A percentile compares a stretch with the other conserved stretches of the same genome.
These are phyloP conservation scores for Exophiala bonariae DNA, from an alignment of 2,329 filamentous ascomycete genomes.

Conservation along the genomic window DNA sequence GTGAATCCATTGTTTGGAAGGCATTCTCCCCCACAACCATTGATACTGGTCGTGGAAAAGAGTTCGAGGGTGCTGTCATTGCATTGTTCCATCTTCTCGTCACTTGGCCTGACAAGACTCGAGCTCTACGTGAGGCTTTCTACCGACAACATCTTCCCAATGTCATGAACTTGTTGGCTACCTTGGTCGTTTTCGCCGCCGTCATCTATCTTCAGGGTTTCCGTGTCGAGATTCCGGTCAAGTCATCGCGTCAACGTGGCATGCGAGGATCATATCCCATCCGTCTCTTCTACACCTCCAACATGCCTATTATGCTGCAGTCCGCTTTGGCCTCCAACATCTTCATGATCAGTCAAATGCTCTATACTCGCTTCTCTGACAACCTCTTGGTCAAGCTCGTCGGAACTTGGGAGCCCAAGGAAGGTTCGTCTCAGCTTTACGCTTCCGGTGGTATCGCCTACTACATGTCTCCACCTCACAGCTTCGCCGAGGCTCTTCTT, in stretches of 20 bases:
- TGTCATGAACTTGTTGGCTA: constrained; percentile 97
- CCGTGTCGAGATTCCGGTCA: constrained; percentile 99
- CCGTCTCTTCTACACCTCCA: constrained; percentile 99
- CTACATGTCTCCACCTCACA: constrained; percentile 98
- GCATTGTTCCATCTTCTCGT: constrained; percentile 96
- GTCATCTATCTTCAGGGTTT: constrained; percentile 99
- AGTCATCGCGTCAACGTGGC: constrained; percentile 97
- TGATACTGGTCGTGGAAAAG: constrained; percentile 97
- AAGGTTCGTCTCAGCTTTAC: constrained; percentile 92
- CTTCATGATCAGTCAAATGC: constrained; percentile 98
- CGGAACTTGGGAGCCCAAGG: constrained; percentile 97
- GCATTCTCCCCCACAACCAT: constrained; percentile 98
- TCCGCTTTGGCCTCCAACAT: constrained; percentile 98
- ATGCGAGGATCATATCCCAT: constrained; percentile 97
- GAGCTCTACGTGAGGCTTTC: constrained; percentile 96
- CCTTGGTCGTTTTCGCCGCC: constrained; percentile 87
- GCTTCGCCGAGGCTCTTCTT: constrained; percentile 94
- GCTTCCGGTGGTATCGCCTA: constrained; percentile 93
- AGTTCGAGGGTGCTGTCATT: constrained; percentile 98
- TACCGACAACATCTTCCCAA: constrained; percentile 99
- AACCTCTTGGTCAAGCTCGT: constrained; percentile 97
- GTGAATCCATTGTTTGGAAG: constrained; percentile 99
- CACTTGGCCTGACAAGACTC: constrained; percentile 99
- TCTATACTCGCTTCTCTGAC: constrained; percentile 98
- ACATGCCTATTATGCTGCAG: constrained; percentile 99